These are phyloP conservation scores for Colletotrichum sp. DNA, from an alignment of 2,329 filamentous ascomycete species.

Conservation along the genomic window DNA sequence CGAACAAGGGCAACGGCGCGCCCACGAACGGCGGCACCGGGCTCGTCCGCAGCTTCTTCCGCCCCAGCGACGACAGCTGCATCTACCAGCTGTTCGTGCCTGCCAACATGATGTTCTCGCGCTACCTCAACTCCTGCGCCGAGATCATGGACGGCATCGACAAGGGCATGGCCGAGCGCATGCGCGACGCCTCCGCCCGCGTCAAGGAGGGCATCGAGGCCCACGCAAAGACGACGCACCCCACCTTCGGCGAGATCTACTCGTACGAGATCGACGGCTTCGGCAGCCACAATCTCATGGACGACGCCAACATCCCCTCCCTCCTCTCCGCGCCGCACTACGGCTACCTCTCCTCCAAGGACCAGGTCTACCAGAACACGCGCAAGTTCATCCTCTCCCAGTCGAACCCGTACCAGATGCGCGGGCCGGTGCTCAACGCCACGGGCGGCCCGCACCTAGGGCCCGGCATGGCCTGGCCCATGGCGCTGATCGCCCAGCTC, in stretches of 20 bases:
- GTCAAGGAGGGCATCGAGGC: constrained; percentile 73
- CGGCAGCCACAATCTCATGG: constrained; percentile 65
- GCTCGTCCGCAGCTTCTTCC: constrained; percentile 84
- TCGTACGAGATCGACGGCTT: constrained; percentile 75
- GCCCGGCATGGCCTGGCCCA: constrained; percentile 83
- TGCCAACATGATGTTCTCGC: constrained; percentile 83
- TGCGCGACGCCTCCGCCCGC: constrained; percentile 58
- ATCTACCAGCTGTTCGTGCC: constrained; percentile 89
- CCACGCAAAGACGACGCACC: constrained; percentile 69
- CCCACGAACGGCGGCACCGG: constrained; percentile 82
- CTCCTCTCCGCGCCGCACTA: constrained; percentile 66
- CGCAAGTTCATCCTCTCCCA: constrained; percentile 74
- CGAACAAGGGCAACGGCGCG: constrained; percentile 77
- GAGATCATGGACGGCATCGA: constrained; percentile 50
- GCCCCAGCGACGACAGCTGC: constrained; percentile 87
- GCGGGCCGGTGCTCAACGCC: constrained; percentile 55
- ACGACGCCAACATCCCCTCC: constrained; percentile 68
- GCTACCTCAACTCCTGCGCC: constrained; percentile 60
- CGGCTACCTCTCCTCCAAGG: constrained; percentile 64
- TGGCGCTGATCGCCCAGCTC: constrained; percentile 81
- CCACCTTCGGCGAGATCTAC: constrained; percentile 68
- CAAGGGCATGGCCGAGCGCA: constrained; percentile 58
- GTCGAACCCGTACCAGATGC: constrained; percentile 76
- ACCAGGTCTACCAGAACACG: constrained; percentile 72
- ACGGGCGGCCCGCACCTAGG: constrained; percentile 59